Conservation (phyloP, 2,329 filamentous ascomycete genomes). For the Colletotrichum tamarilloi region DNA sequence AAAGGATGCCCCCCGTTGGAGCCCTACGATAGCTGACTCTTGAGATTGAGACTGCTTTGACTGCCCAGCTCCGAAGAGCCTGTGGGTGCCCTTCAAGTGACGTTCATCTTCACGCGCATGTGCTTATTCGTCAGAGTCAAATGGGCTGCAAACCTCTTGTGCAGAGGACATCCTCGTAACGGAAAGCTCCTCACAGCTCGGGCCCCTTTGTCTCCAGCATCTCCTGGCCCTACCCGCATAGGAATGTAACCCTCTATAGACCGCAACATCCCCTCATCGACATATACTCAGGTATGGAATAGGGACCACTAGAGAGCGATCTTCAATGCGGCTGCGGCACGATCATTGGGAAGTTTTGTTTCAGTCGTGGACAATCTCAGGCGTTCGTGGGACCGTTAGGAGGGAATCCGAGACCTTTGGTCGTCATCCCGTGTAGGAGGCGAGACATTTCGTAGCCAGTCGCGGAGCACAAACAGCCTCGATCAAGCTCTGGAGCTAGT, state of each 20-base stretch:
- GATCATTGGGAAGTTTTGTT: background rate
- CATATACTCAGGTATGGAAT: background rate
- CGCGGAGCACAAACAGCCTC: background rate
- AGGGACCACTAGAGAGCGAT: no score
- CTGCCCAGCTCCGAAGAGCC: background rate
- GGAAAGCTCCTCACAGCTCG: background rate
- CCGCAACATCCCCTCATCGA: background rate
- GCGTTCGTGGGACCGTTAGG: background rate
- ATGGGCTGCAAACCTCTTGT: background rate
- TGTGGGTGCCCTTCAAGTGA: slow-evolving; percentile 4
- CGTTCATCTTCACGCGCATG: slow-evolving; percentile 16
- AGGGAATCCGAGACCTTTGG: slow-evolving; percentile 6
- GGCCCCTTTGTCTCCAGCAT: background rate
- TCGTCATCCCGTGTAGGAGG: slow-evolving; percentile 15
- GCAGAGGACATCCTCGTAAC: slow-evolving; percentile 10
- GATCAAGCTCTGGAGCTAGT: background rate
- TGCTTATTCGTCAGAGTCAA: slow-evolving; percentile 22
- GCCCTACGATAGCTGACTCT: slow-evolving; percentile 10
- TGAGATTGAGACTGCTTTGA: background rate
- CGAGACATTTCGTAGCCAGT: background rate
- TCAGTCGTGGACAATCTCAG: background rate
- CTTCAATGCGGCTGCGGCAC: background rate
- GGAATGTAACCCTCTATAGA: background rate
- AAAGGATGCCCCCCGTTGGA: background rate
- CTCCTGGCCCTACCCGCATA: slow-evolving; percentile 12